Conservation (phyloP, 805 yeast species). For the Ogataea haglerorum region DNA sequence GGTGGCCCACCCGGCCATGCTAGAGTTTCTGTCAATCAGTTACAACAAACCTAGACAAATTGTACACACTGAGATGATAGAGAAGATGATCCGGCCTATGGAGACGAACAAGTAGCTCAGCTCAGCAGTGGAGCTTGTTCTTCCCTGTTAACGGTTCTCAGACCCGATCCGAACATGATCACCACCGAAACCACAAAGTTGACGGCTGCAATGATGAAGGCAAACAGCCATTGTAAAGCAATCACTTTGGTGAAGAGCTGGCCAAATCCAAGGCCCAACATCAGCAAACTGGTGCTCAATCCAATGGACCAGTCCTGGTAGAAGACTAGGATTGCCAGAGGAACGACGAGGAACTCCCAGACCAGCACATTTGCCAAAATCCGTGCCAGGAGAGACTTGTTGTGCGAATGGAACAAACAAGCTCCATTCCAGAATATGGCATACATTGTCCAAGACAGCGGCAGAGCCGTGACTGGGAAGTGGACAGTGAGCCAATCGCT, state of each 20-base stretch:
- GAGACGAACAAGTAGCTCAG: constrained; percentile 7
- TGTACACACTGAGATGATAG: constrained; percentile 33
- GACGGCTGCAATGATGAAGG: constrained; percentile 58
- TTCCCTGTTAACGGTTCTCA: constrained; percentile 13
- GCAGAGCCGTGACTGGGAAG: constrained; percentile 63
- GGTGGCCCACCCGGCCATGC: constrained; percentile 53
- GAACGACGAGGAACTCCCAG: constrained; percentile 74
- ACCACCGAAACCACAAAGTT: constrained; percentile 50
- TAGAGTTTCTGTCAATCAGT: constrained; percentile 53
- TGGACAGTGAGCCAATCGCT: constrained; percentile 57
- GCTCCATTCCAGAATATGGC: constrained; percentile 86
- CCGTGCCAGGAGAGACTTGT: constrained; percentile 52
- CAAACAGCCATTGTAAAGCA: constrained; percentile 87
- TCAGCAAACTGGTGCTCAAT: constrained; percentile 51
- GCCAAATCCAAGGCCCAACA: constrained; percentile 65
- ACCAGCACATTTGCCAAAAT: constrained; percentile 68
- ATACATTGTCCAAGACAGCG: constrained; percentile 71
- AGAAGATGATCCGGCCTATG: constrained; percentile 37
- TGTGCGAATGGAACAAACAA: constrained; percentile 60
- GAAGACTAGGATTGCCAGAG: constrained; percentile 51
- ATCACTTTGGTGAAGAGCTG: constrained; percentile 66
- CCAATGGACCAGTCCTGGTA: constrained; percentile 74
- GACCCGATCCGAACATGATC: constrained; percentile 39
- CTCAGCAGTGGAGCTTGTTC: constrained; percentile 36
- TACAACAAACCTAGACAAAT: constrained; percentile 42